Evolutionary conservation across 441 rosid species (phyloP).

Genomic region (Pelargonium citronellum): DNA sequence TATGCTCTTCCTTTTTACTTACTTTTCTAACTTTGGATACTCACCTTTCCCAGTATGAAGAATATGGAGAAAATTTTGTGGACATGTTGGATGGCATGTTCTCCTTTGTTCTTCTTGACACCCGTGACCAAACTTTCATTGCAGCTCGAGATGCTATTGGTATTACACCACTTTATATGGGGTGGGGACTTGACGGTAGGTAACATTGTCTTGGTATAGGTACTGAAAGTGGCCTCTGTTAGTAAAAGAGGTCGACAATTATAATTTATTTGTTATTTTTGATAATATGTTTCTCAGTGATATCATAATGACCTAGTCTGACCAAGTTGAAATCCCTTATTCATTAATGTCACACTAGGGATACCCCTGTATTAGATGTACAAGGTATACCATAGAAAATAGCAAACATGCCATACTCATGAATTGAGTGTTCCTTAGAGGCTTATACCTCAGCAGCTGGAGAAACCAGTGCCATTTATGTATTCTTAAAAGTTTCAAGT

Average conservation of each 20-base stretch:
- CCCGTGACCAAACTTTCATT: slow-evolving; percentile 78
- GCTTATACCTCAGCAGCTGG: no score
- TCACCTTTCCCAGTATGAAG: slow-evolving; percentile 64
- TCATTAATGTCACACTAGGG: no score
- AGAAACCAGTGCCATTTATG: no score
- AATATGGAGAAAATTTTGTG: slow-evolving; percentile 83
- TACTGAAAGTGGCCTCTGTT: neutral
- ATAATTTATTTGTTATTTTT: neutral
- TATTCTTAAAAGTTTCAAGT: no score
- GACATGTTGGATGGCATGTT: slow-evolving; percentile 98
- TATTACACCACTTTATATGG: slow-evolving; percentile 83
- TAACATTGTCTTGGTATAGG: slow-evolving; percentile 4
- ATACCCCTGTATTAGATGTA: no score
- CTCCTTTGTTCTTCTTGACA: slow-evolving; percentile 91
- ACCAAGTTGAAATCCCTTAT: no score
- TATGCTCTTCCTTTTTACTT: neutral
- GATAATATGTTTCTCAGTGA: neutral
- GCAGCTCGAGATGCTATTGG: slow-evolving; percentile 97
- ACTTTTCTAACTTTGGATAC: slow-evolving; percentile 5
- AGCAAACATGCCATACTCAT: no score
- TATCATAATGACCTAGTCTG: neutral
- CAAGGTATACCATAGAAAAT: no score
- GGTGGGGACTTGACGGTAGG: slow-evolving; percentile 98
- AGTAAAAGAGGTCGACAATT: neutral
- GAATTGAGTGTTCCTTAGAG: no score